A percentile compares a stretch with the other conserved stretches of the same genome.
Conservation (phyloP, 2,329 filamentous ascomycete species). For the Acrocalymma vagum region DNA sequence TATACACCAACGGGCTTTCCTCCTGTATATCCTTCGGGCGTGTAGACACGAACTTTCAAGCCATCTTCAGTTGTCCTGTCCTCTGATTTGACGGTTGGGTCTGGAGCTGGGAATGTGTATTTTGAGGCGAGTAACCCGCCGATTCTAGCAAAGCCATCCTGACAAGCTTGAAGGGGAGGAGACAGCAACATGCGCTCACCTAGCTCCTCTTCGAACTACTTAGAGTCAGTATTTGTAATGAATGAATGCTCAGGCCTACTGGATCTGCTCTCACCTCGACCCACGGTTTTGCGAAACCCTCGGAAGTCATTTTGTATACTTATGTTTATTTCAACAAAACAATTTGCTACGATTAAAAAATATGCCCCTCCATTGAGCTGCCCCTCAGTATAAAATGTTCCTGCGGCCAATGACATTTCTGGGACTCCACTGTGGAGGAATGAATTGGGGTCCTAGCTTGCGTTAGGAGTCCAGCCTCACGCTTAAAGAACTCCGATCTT, state of each 20-base stretch:
- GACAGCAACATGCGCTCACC: slow-evolving; percentile 35
- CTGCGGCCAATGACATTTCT: too few species aligned
- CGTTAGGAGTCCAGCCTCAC: slow-evolving; percentile 19
- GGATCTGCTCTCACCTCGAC: slow-evolving; percentile 25
- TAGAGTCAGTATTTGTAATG: slow-evolving; percentile 18
- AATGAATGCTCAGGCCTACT: slow-evolving; percentile 1
- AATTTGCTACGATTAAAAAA: neutral
- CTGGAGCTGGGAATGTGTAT: slow-evolving; percentile 40
- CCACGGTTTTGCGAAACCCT: slow-evolving; percentile 39
- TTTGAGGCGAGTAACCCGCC: slow-evolving; percentile 28
- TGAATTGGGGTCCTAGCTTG: slow-evolving; percentile 7
- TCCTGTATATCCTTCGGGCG: slow-evolving; percentile 36
- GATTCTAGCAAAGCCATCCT: slow-evolving; percentile 27
- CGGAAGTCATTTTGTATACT: slow-evolving; percentile 21
- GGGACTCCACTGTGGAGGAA: neutral
- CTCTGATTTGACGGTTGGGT: slow-evolving; percentile 39
- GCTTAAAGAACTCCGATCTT: slow-evolving; percentile 33
- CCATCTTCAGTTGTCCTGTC: slow-evolving; percentile 35
- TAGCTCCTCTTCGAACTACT: slow-evolving; percentile 42
- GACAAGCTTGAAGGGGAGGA: slow-evolving; percentile 26
- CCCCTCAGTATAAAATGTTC: too few species aligned
- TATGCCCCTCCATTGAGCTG: slow-evolving; percentile 16
- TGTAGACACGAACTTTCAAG: slow-evolving; percentile 45
- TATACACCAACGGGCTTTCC: slow-evolving; percentile 45
- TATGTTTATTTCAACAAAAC: too few species aligned